Conservation (phyloP, 2,329 filamentous ascomycete genomes). For the Parastagonospora avenae region DNA sequence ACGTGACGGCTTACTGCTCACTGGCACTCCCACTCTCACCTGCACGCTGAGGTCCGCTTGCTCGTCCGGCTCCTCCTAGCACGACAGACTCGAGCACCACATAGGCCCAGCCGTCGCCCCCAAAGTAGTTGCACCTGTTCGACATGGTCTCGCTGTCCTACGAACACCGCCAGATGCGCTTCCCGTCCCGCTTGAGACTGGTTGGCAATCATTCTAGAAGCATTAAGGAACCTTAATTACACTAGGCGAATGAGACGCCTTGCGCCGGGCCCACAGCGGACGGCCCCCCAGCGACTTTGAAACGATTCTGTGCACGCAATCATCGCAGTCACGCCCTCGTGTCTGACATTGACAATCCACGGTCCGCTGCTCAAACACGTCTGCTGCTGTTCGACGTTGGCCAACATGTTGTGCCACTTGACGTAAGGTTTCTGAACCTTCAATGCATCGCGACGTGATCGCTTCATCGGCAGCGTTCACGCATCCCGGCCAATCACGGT, state of each 20-base stretch:
- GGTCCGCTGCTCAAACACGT: slow-evolving; percentile 4
- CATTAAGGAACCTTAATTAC: slow-evolving; percentile 39
- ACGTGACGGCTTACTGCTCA: too few relatives aligned
- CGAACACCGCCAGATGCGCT: slow-evolving; percentile 23
- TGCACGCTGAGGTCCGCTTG: too few relatives aligned
- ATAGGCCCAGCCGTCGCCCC: slow-evolving; percentile 2
- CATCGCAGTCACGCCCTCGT: slow-evolving; percentile 6
- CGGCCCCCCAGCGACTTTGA: slow-evolving; percentile 24
- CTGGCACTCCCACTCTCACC: too few relatives aligned
- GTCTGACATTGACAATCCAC: slow-evolving; percentile 16
- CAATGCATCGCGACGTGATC: slow-evolving; percentile 14
- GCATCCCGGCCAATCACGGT: slow-evolving; percentile 8
- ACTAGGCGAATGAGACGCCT: slow-evolving; percentile 19
- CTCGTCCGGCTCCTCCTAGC: too few relatives aligned
- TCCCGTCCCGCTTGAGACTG: slow-evolving; percentile 29
- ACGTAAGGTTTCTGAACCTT: slow-evolving; percentile 13
- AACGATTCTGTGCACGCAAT: slow-evolving; percentile 27
- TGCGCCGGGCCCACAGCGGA: slow-evolving; percentile 23
- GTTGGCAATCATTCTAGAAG: slow-evolving; percentile 48
- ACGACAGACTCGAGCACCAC: background rate
- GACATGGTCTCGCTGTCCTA: slow-evolving; percentile 29
- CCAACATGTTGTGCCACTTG: slow-evolving; percentile 14
- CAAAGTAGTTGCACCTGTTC: slow-evolving; percentile 27
- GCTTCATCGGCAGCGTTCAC: slow-evolving; percentile 8
- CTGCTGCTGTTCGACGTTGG: slow-evolving; percentile 19